These are phyloP conservation scores for Pythium insidiosum DNA, from an alignment of 352 stramenopile species.

Conservation along the genomic window DNA sequence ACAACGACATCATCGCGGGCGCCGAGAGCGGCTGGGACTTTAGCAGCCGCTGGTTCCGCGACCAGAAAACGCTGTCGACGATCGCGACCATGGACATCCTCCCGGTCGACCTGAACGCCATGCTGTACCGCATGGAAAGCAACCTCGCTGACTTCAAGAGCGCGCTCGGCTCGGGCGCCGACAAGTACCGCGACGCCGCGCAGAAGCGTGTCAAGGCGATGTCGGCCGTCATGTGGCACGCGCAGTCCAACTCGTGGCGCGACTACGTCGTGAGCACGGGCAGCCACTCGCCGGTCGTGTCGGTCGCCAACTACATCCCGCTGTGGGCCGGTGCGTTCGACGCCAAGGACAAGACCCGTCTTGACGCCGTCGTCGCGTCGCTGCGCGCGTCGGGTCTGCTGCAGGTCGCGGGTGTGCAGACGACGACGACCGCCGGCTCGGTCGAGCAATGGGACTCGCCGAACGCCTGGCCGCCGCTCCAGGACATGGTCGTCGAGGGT, in stretches of 20 bases:
- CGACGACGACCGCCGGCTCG: slow-evolving; percentile 19
- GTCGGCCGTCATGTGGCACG: slow-evolving; percentile 23
- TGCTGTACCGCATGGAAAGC: slow-evolving; percentile 26
- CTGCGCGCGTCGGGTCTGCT: slow-evolving; percentile 19
- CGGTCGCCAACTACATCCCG: slow-evolving; percentile 21
- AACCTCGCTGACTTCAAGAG: slow-evolving; percentile 23
- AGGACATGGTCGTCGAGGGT: slow-evolving; percentile 29
- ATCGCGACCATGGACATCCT: slow-evolving; percentile 22
- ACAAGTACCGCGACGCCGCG: slow-evolving; percentile 8
- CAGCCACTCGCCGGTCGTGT: slow-evolving; percentile 7
- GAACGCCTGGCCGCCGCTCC: slow-evolving; percentile 42
- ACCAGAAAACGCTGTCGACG: slow-evolving; percentile 12
- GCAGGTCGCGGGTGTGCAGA: slow-evolving; percentile 22
- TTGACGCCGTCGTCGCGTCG: slow-evolving; percentile 11
- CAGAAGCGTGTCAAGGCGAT: slow-evolving; percentile 13
- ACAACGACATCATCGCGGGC: slow-evolving; percentile 23
- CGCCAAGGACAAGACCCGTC: neutral
- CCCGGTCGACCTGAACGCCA: slow-evolving; percentile 38
- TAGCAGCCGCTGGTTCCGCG: slow-evolving; percentile 30
- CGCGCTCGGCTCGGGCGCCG: slow-evolving; percentile 7
- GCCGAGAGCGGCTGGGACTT: slow-evolving; percentile 59
- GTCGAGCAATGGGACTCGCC: slow-evolving; percentile 44
- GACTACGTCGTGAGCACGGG: slow-evolving; percentile 17
- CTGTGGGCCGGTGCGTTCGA: slow-evolving; percentile 22
- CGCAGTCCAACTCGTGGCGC: slow-evolving; percentile 12